A percentile compares a stretch with the other conserved stretches of the same genome.
These are phyloP conservation scores for Fusarium mexicanum DNA, from an alignment of 2,329 filamentous ascomycete genomes.

Conservation along the genomic window DNA sequence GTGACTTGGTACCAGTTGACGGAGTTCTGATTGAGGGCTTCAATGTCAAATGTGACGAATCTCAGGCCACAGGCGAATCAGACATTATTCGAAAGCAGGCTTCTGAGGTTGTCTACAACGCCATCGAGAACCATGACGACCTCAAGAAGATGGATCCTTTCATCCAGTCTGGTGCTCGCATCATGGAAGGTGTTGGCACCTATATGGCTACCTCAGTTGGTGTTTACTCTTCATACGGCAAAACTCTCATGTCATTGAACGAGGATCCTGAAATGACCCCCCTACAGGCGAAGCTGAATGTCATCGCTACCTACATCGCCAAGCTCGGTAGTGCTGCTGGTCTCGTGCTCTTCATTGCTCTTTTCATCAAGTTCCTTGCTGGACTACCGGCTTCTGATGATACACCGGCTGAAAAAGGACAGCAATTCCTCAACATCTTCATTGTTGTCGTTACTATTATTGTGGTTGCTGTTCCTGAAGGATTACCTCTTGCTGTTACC, in stretches of 20 bases:
- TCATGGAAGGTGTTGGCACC: conserved; percentile 80
- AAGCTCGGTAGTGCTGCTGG: conserved; percentile 81
- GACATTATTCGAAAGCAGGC: conserved; percentile 76
- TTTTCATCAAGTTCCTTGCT: conserved; percentile 87
- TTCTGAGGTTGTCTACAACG: conserved; percentile 74
- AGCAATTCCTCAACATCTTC: conserved; percentile 79
- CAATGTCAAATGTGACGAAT: conserved; percentile 81
- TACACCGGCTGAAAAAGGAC: conserved; percentile 77
- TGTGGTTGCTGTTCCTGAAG: conserved; percentile 82
- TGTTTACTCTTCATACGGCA: conserved; percentile 77
- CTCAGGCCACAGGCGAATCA: conserved; percentile 81
- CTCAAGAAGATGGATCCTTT: conserved; percentile 82
- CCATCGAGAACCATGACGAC: conserved; percentile 72
- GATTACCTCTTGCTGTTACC: conserved; percentile 80
- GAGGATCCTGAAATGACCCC: conserved; percentile 80
- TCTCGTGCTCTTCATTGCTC: conserved; percentile 81
- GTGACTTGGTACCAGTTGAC: conserved; percentile 78
- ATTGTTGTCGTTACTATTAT: conserved; percentile 84
- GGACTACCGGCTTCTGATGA: conserved; percentile 63
- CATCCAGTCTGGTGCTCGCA: conserved; percentile 84
- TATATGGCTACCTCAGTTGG: conserved; percentile 80
- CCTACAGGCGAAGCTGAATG: conserved; percentile 78
- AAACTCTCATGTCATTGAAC: conserved; percentile 77
- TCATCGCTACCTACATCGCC: conserved; percentile 80
- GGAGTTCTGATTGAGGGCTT: conserved; percentile 78